phyloP scores from a whole-genome alignment of 2,329 filamentous ascomycete genomes.

The Bipolaris gigantea region DNA sequence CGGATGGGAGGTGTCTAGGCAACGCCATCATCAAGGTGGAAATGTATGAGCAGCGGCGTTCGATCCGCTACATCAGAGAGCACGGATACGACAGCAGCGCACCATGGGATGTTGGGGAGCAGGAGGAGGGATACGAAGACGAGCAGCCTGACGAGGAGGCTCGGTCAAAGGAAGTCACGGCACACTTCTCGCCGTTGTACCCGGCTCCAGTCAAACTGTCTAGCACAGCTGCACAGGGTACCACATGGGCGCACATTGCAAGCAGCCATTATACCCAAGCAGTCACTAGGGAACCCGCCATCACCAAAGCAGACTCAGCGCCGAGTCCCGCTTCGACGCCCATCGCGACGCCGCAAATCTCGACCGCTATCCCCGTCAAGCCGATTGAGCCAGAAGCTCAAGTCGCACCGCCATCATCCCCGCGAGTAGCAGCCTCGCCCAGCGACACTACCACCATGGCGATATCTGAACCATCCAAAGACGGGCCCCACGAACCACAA shows the following conservation, averaged over 20 bases:
- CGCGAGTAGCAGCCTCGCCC: background rate
- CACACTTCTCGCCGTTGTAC: background rate
- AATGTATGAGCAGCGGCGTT: conserved; percentile 17
- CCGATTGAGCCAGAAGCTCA: background rate
- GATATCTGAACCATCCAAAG: background rate
- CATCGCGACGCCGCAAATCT: background rate
- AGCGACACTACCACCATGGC: background rate
- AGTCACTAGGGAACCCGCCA: background rate
- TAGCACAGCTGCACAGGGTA: background rate
- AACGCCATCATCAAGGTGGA: conserved; percentile 21
- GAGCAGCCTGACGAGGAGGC: background rate
- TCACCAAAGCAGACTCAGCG: background rate
- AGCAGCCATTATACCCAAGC: background rate
- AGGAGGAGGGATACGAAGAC: background rate
- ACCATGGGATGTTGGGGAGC: background rate
- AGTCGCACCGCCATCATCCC: background rate
- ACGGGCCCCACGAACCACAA: background rate
- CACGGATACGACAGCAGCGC: conserved; percentile 1
- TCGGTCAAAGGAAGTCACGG: background rate
- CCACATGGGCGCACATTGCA: conserved; percentile 14
- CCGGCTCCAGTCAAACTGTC: background rate
- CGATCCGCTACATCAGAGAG: conserved; percentile 11
- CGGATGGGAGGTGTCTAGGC: conserved; percentile 13
- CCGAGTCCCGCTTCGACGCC: background rate
- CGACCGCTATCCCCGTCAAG: background rate